Evolutionary conservation across 2,329 filamentous ascomycete species (phyloP).

Genomic region (Arthrobotrys sinensis): DNA sequence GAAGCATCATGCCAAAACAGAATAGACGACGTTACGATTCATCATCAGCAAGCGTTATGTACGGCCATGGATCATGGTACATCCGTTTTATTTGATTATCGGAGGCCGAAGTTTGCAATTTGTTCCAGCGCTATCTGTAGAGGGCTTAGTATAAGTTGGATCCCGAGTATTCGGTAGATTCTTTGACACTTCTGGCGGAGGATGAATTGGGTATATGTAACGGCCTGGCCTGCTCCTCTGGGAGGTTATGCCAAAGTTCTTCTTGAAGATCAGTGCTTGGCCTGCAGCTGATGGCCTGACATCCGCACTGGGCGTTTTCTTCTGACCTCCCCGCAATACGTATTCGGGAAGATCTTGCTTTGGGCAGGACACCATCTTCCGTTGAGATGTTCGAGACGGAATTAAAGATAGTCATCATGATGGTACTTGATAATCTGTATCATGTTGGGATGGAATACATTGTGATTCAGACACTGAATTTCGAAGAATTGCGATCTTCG

Average conservation of each 20-base stretch:
- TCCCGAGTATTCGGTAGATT: conserved; percentile 27
- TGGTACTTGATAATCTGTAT: neutral
- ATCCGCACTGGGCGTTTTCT: conserved; percentile 19
- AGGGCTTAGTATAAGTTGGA: conserved; percentile 17
- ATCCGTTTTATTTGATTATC: conserved; percentile 19
- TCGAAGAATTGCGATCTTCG: conserved; percentile 8
- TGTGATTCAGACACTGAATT: neutral
- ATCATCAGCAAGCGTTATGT: conserved; percentile 7
- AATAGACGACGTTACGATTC: conserved; percentile 12
- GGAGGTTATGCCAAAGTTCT: conserved; percentile 13
- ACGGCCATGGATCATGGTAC: conserved; percentile 35
- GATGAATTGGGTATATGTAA: conserved; percentile 23
- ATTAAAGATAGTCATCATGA: neutral
- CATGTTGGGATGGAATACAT: neutral
- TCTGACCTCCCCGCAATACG: conserved; percentile 22
- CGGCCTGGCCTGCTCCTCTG: conserved; percentile 11
- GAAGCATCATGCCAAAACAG: conserved; percentile 23
- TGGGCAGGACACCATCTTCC: conserved; percentile 27
- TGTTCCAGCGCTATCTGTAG: conserved; percentile 21
- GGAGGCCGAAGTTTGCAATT: conserved; percentile 38
- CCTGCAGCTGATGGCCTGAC: conserved; percentile 49
- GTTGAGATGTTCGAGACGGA: conserved; percentile 5
- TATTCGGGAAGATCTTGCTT: conserved; percentile 32
- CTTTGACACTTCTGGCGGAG: conserved; percentile 12
- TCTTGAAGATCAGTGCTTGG: conserved; percentile 42